Evolutionary conservation across 805 yeast species (phyloP).

Genomic region (Kregervanrija fluxuum): DNA sequence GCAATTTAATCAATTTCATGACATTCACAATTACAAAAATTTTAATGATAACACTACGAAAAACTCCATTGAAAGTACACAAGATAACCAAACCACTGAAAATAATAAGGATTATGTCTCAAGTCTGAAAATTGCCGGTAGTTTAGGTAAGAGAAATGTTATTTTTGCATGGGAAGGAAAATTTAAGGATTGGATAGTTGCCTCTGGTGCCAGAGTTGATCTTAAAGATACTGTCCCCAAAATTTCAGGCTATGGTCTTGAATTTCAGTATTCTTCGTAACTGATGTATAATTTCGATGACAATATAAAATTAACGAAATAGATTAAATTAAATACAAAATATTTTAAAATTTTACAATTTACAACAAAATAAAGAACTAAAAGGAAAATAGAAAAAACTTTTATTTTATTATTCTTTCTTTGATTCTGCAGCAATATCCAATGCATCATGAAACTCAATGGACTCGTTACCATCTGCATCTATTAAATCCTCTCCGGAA

Average conservation of each 20-base stretch:
- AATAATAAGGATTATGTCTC: slow-evolving; percentile 26
- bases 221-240: slow-evolving; percentile 40
- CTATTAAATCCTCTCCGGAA: neutral
- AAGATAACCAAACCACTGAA: neutral
- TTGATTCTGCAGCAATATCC: too few relatives aligned
- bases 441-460: neutral
- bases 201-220: slow-evolving; percentile 60
- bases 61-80: neutral
- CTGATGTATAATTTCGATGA: too few relatives aligned
- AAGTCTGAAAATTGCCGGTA: slow-evolving; percentile 68
- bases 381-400: too few relatives aligned
- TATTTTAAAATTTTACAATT: too few relatives aligned
- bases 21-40: neutral
- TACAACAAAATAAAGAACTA: too few relatives aligned
- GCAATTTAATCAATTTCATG: too few relatives aligned
- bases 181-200: slow-evolving; percentile 67
- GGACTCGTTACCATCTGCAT: neutral
- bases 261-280: slow-evolving; percentile 54
- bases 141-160: slow-evolving; percentile 53
- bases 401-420: too few relatives aligned
- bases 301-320: too few relatives aligned
- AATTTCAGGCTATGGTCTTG: slow-evolving; percentile 47
- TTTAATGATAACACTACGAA: slow-evolving; percentile 3
- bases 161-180: slow-evolving; percentile 84
- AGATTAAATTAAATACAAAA: too few relatives aligned